Evolutionary conservation across 2,329 filamentous ascomycete genomes (phyloP), one percentile per base, ranked within the genome.

Genomic region (Calonectria honghensis): DNA sequence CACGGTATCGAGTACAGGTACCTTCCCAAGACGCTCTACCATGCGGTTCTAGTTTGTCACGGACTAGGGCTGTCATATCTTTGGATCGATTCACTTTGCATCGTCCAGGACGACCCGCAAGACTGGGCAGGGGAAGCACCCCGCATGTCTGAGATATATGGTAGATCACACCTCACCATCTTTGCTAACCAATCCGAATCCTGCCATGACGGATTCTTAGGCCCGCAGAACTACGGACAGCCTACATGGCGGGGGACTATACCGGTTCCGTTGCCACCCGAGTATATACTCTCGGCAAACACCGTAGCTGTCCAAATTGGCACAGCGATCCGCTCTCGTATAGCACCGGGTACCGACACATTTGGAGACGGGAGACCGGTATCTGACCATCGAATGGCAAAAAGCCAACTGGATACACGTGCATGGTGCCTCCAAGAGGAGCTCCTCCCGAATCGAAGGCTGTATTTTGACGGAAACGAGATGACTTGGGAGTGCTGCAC

Each of bases 61-160:
- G 68, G 68, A 11, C 13, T 70, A 20, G 18, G n/a, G 24, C 32
- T 70, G 3, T 11, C 10, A 14, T 52, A 61, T 37, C 27, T 70
- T 20, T 70, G 68, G 68, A 48, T 70, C n/a, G 68, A 70, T 57
- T 70, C 67, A 3, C 37, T 70, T 16, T 70, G 67, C 18, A 70
- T 70, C n/a, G 29, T 61, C 11, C 67, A 70, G 27, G 68, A 70
- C n/a, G 68, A 70, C 13, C 27, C 27, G 2, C 20, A 2, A 6
- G 68, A 63, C 18, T 70, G 68, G 68, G 20, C 37, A 11, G 20
- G 14, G 13, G 52, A 70, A n/a, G 52, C 68, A 37, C 41, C 68
- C 3, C 52, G 41, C 31, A 70, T 70, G 68, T 27, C 20, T 13
- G 41, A 63, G 27, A 70, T 70, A 10, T 70, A 70, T 39, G 54